Base-by-base conservation (phyloP, 495 filamentous ascomycete genomes). In the Lasiosphaeriaceae sp. region DNA sequence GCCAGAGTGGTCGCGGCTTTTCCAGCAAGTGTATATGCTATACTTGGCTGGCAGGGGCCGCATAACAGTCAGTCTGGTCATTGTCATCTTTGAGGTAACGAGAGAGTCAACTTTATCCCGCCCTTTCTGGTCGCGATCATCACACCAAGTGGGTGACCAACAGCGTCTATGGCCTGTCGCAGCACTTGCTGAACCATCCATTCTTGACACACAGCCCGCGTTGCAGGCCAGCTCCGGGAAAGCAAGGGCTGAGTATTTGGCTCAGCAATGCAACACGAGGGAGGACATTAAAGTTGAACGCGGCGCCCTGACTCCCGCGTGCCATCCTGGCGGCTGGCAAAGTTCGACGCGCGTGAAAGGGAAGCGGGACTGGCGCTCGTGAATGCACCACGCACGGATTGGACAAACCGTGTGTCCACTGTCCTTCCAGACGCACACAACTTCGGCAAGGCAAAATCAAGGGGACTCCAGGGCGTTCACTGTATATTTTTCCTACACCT, bases 91-190 rank as follows among this genome's bases (percentile, higher is more conserved):
- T 58, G 81, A 83, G 56, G 64, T 74, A 17, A 77, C 73, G 16
- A 72, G 72, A 29, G 72, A 77, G 69, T 76, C 22, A 68, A 74
- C 57, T 76, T 81, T 66, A 75, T 81, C 44, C 72, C 80, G 23
- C 80, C 80, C 47, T 75, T 82, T 63, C 83, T 84, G 81, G 75
- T 82, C 24, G 78, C 79, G 20, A 84, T 84, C 58, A 66, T 84
- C 4, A 74, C 81, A 8, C 81, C 0, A 84, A 83, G 66, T 84
- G 79, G 80, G 75, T 79, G 8, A 79, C 80, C n/a, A 79, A 83
- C 54, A 68, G 79, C 20, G 79, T 83, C 12, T 84, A 83, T 56
- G 81, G 83, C 56, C 71, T 83, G 37, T 77, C 80, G 44, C 80
- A 83, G 57, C 72, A 76, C 1, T 74, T 83, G 21, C 75, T 84